phyloP scores from a whole-genome alignment of 225 moss, liverwort and hornwort genomes.

The Sphagnum tenellum region DNA sequence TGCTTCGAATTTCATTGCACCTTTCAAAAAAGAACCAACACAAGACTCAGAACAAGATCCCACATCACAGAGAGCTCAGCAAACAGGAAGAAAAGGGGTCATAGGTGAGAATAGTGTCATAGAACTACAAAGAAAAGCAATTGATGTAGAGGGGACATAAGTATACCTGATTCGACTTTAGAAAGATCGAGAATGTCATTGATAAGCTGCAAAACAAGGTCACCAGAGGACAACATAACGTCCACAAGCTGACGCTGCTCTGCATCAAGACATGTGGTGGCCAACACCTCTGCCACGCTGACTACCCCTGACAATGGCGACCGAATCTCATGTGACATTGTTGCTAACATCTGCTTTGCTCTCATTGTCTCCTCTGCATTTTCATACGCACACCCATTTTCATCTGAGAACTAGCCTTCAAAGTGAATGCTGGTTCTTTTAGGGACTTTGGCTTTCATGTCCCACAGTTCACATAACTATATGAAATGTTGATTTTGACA shows the following conservation, averaged over 20 bases:
- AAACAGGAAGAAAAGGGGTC: background rate
- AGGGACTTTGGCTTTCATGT: too few species aligned
- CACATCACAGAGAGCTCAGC: background rate
- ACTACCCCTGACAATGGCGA: constrained; percentile 81
- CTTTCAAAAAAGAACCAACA: constrained; percentile 14
- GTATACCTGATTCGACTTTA: constrained; percentile 74
- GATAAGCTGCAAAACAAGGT: constrained; percentile 75
- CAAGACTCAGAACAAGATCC: constrained; percentile 1
- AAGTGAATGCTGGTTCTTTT: too few species aligned
- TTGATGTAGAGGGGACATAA: too few species aligned
- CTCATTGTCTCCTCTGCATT: constrained; percentile 75
- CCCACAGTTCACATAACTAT: too few species aligned
- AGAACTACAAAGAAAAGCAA: background rate
- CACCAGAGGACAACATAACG: constrained; percentile 80
- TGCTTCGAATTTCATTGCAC: constrained; percentile 72
- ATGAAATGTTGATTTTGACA: too few species aligned
- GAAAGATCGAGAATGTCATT: constrained; percentile 91
- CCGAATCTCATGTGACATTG: constrained; percentile 91
- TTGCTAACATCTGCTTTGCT: constrained; percentile 86
- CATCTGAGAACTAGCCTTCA: background rate
- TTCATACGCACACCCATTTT: background rate
- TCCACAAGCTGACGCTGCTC: constrained; percentile 86
- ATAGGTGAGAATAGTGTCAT: background rate
- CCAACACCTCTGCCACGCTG: constrained; percentile 79
- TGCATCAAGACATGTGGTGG: constrained; percentile 60